These are phyloP conservation scores for Cadophora sp. DNA, from an alignment of 2,329 filamentous ascomycete species.

Conservation along the genomic window DNA sequence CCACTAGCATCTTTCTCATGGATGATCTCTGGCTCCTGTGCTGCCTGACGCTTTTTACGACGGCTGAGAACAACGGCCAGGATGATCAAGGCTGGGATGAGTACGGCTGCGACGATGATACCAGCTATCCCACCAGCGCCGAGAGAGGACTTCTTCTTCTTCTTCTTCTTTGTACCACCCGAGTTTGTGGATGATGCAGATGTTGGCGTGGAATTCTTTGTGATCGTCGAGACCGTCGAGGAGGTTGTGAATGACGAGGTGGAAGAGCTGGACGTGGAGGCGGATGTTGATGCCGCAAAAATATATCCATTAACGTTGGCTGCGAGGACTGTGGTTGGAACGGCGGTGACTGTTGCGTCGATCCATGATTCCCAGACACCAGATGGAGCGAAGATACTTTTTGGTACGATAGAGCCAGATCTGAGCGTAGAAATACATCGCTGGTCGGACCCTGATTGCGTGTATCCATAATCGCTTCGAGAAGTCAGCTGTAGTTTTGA, in stretches of 20 bases:
- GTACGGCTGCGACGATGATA: neutral
- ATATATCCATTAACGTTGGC: neutral
- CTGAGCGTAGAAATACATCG: conserved; percentile 26
- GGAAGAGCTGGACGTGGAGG: neutral
- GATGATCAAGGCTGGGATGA: neutral
- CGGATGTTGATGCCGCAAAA: neutral
- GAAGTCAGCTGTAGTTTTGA: conserved; percentile 8
- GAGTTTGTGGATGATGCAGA: neutral
- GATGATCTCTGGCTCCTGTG: neutral
- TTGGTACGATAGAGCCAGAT: conserved; percentile 9
- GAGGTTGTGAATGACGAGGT: neutral
- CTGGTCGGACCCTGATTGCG: conserved; percentile 2
- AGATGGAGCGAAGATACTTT: neutral
- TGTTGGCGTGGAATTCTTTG: neutral
- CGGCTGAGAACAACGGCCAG: neutral
- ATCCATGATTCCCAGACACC: conserved; percentile 12
- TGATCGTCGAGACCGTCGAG: neutral
- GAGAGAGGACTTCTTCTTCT: neutral
- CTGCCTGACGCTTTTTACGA: neutral
- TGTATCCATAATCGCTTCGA: conserved; percentile 25
- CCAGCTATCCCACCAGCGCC: neutral
- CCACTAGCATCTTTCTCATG: neutral
- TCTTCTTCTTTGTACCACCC: neutral
- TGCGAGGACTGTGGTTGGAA: neutral
- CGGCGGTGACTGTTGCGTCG: neutral